These are phyloP conservation scores for Alternaria triticina DNA, from an alignment of 2,329 filamentous ascomycete species.

Conservation along the genomic window DNA sequence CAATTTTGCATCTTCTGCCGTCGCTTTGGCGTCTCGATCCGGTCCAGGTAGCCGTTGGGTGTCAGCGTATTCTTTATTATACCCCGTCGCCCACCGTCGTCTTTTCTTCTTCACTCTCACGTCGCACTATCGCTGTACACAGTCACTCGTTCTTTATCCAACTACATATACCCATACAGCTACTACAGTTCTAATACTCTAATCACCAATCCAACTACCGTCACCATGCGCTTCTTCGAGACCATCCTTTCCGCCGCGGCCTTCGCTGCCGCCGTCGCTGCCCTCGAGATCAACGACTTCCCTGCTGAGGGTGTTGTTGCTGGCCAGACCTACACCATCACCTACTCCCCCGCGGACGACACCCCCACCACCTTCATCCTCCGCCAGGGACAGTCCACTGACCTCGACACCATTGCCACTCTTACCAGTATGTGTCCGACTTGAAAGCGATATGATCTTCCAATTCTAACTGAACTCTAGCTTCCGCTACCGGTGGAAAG, in stretches of 20 bases:
- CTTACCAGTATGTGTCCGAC: constrained; percentile 54
- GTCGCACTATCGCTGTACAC: constrained; percentile 26
- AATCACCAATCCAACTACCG: constrained; percentile 21
- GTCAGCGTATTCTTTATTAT: constrained; percentile 28
- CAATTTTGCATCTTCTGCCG: constrained; percentile 44
- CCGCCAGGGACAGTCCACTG: constrained; percentile 57
- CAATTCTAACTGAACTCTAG: constrained; percentile 33
- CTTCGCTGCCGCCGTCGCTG: constrained; percentile 51
- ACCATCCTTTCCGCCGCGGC: constrained; percentile 54
- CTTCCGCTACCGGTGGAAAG: constrained; percentile 52
- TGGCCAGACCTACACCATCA: constrained; percentile 58
- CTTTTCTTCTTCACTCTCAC: constrained; percentile 24
- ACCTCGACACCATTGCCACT: constrained; percentile 59
- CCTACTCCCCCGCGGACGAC: constrained; percentile 54
- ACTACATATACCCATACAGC: constrained; percentile 18
- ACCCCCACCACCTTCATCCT: constrained; percentile 62
- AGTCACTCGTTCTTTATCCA: constrained; percentile 38
- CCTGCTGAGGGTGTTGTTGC: constrained; percentile 56
- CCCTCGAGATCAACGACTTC: constrained; percentile 56
- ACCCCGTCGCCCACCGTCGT: constrained; percentile 15
- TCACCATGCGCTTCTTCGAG: constrained; percentile 60
- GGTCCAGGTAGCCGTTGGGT: not conserved
- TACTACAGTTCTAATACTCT: constrained; percentile 24
- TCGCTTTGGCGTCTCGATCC: constrained; percentile 35
- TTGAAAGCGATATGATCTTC: not conserved